These are phyloP conservation scores for Elsinoe perseae DNA, from an alignment of 2,329 filamentous ascomycete species.

Conservation along the genomic window DNA sequence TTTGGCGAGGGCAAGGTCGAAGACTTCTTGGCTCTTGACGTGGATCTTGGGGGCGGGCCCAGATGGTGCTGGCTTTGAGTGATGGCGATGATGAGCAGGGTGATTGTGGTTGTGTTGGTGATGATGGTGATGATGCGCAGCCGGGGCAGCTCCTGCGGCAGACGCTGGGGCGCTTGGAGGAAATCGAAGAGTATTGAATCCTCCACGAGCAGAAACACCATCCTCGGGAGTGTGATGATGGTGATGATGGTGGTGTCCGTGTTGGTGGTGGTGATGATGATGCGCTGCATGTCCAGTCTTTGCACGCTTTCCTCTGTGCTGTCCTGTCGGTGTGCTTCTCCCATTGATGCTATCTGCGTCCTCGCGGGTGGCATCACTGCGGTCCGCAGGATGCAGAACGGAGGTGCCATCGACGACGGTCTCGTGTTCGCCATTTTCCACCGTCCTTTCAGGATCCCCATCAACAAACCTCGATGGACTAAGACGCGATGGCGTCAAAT, in stretches of 20 bases:
- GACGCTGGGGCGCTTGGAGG: conserved; percentile 25
- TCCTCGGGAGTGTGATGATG: conserved; percentile 28
- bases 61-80: conserved; percentile 25
- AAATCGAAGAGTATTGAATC: conserved; percentile 29
- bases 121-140: conserved; percentile 35
- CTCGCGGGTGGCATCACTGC: conserved; percentile 4
- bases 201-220: conserved; percentile 21
- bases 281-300: conserved; percentile 41
- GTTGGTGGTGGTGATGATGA: conserved; percentile 51
- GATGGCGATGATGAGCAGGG: conserved; percentile 34
- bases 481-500: conserved; percentile 44
- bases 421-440: conserved; percentile 20
- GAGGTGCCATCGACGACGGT: conserved; percentile 6
- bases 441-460: conserved; percentile 24
- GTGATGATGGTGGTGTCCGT: conserved; percentile 42
- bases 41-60: conserved; percentile 57
- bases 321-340: conserved; percentile 25
- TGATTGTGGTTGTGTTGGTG: conserved; percentile 33
- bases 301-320: conserved; percentile 60
- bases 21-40: conserved; percentile 60
- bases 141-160: conserved; percentile 21
- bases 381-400: not conserved
- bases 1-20: conserved; percentile 62
- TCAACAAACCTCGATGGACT: conserved; percentile 28
- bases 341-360: conserved; percentile 35